Base-by-base conservation (phyloP, 2,329 filamentous ascomycete species). In the Ceratocystis diversiconidia region DNA sequence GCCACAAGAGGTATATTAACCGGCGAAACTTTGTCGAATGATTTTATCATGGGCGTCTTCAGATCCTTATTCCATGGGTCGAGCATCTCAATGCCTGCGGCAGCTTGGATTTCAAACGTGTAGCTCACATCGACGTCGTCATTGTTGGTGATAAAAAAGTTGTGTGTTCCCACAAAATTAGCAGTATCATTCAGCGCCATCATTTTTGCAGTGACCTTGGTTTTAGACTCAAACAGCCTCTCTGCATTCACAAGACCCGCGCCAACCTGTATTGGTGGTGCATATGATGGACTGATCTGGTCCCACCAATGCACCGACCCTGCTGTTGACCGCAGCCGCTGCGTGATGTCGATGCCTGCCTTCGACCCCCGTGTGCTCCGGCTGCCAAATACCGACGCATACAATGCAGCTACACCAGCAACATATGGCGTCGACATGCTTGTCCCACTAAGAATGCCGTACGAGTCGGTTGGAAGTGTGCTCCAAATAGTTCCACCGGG, bases 371-470 rank as follows among this genome's bases (percentile, higher is more conserved):
- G 72, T 0, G 71, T 67, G 62, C 71, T 70, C 15, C 77, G 74
- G 0, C 77, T 77, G 1, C 78, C 78, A 63, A 75, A 71, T 41
- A 75, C 70, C 8, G 75, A 72, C 50, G 79, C 73, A 67, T 76
- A 79, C 25, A 80, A 70, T 5, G 77, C 78, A 1, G 77, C 78
- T 22, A 80, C 73, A n/a, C 79, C 81, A 48, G 80, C 80, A 32
- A 81, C 74, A 67, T 81, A 81, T 0, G 81, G 81, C 5, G 78
- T 77, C 0, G 80, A 78, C 81, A 84, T 83, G 1, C 79, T 82
- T 0, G 82, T 84, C 59, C 82, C 82, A 43, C 76, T 82, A 63
- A 80, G 73, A 6, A 79, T 73, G 15, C 76, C 76, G 68, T 80
- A 84, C 8, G 67, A 69, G 28, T 74, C 73, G 32, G 76, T 72